Base-by-base conservation (phyloP, 108 stramenopile species). In the Skeletonema menzelii region DNA sequence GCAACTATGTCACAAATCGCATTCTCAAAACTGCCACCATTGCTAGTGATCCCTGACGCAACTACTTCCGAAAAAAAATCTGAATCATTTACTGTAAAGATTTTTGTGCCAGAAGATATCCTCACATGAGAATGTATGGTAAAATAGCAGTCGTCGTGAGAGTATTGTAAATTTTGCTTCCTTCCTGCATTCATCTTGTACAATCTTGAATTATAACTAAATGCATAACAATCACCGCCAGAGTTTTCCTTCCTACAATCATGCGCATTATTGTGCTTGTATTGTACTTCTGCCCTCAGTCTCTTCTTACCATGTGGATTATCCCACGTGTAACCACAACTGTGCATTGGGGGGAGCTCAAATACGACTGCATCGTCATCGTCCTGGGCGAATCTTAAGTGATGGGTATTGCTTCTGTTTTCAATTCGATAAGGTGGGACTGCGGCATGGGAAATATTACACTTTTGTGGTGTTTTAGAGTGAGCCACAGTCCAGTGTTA, bases 271-370 rank as follows among this genome's bases (percentile, higher is more conserved):
- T 53, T 22, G 19, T 38, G 68, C 7, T 53, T 22, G 19, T 28
- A 49, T 24, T 69, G 17, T n/a, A 69, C 46, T 32, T 22, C 40
- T 24, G 59, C 74, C 17, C 70, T 40, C 5, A 77, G n/a, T 47
- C 35, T 62, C 27, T 77, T 77, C 40, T 59, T 77, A 3, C 76
- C 70, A 8, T 68, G 31, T 14, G 76, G 76, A 8, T 67, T 69
- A 59, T 81, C 80, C 81, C 81, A 82, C 11, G 73, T 66, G 40
- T 66, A 82, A 14, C 75, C 74, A 59, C 81, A 77, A 26, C 67
- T 73, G 32, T 72, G 67, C 81, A 82, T 78, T 40, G 81, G 81
- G 31, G 65, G 72, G 7, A 82, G 72, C 24, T 77, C 81, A 53
- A 82, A 79, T 28, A 79, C 61, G 42, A 71, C 53, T n/a, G 63